Evolutionary conservation across 2,329 filamentous ascomycete genomes (phyloP).

Genomic region (Lachnellula suecica): DNA sequence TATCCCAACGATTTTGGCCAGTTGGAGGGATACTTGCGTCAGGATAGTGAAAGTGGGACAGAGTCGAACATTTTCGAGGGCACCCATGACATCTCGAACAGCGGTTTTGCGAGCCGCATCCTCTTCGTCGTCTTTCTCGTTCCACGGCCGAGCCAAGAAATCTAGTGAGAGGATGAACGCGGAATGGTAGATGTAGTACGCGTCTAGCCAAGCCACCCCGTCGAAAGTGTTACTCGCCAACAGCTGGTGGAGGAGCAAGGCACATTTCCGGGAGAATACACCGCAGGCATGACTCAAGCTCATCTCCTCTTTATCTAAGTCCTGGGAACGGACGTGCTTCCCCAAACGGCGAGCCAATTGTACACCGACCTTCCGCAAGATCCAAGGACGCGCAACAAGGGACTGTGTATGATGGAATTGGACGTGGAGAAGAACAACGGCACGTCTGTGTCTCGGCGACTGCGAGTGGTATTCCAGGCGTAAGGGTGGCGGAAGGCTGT

Average conservation of each 20-base stretch:
- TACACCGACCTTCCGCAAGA: slow-evolving; percentile 28
- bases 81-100: slow-evolving; percentile 27
- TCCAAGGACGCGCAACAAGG: slow-evolving; percentile 28
- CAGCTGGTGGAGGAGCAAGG: slow-evolving; percentile 24
- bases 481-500: slow-evolving; percentile 24
- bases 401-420: slow-evolving; percentile 30
- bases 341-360: slow-evolving; percentile 27
- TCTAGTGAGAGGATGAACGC: slow-evolving; percentile 30
- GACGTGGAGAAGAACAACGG: slow-evolving; percentile 28
- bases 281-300: slow-evolving; percentile 26
- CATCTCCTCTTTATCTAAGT: slow-evolving; percentile 27
- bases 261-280: slow-evolving; percentile 22
- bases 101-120: slow-evolving; percentile 25
- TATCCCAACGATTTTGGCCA: slow-evolving; percentile 32
- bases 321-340: slow-evolving; percentile 25
- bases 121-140: slow-evolving; percentile 27
- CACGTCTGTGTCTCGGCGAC: slow-evolving; percentile 24
- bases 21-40: slow-evolving; percentile 28
- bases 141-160: slow-evolving; percentile 29
- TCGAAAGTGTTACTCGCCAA: slow-evolving; percentile 25
- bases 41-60: slow-evolving; percentile 30
- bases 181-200: slow-evolving; percentile 31
- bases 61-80: slow-evolving; percentile 25
- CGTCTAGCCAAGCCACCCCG: slow-evolving; percentile 30
- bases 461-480: slow-evolving; percentile 20